Evolutionary conservation across 768 basidiomycete genomes (phyloP).

Genomic region (Lactarius sanguifluus): DNA sequence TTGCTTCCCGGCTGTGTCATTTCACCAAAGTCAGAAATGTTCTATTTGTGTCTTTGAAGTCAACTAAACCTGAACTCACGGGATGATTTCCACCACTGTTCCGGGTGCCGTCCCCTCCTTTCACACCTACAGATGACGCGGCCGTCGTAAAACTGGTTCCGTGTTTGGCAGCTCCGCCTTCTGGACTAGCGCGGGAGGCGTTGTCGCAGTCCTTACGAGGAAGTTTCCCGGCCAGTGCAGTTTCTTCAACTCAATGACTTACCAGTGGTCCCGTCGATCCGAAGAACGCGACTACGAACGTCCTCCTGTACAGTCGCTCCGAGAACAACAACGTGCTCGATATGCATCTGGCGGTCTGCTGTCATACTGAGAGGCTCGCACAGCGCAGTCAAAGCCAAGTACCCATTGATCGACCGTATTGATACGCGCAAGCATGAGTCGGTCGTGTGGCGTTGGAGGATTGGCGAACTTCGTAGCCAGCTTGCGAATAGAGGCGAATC

Average conservation of each 20-base stretch:
- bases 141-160: neutral
- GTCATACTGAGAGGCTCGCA: conserved; percentile 10
- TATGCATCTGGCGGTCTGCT: conserved; percentile 6
- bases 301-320: conserved; percentile 9
- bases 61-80: neutral
- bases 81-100: neutral
- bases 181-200: neutral
- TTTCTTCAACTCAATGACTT: neutral
- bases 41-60: neutral
- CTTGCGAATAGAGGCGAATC: conserved; percentile 33
- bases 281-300: neutral
- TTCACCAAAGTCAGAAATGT: neutral
- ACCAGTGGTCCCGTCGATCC: neutral
- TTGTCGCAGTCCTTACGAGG: neutral
- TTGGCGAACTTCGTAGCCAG: neutral
- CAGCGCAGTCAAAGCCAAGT: neutral
- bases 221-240: neutral
- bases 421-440: conserved; percentile 14
- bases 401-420: conserved; percentile 14
- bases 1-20: neutral
- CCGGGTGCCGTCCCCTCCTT: neutral
- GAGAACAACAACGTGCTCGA: conserved; percentile 13
- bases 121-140: neutral
- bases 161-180: neutral
- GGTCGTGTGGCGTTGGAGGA: conserved; percentile 7